phyloP scores from a whole-genome alignment of 768 basidiomycete genomes.

The Tricholoma hemisulphureum region DNA sequence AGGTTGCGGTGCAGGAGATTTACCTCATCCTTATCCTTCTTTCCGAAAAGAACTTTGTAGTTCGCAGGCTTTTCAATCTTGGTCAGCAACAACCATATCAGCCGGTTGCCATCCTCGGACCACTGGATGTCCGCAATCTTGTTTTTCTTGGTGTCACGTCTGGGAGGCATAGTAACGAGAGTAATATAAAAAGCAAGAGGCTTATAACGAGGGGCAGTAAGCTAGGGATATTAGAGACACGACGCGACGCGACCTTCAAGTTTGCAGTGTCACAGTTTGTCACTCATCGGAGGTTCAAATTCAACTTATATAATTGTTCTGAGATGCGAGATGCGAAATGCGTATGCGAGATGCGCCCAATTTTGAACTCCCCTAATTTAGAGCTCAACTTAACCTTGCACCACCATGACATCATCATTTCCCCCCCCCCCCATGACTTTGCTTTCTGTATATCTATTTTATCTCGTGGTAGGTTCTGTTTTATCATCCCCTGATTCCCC shows the following conservation, averaged over 20 bases:
- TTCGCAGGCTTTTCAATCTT: constrained; percentile 19
- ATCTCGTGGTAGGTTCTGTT: too few relatives aligned
- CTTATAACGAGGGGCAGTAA: neutral
- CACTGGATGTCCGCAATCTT: constrained; percentile 9
- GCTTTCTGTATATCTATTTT: too few relatives aligned
- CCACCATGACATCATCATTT: too few relatives aligned
- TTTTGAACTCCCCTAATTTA: too few relatives aligned
- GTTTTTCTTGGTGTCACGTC: neutral
- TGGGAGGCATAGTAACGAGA: neutral
- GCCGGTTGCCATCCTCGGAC: neutral
- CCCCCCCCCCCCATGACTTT: too few relatives aligned
- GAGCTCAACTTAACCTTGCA: too few relatives aligned
- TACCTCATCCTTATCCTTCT: constrained; percentile 9
- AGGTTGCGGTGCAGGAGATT: neutral
- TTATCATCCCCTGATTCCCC: too few relatives aligned
- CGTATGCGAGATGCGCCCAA: too few relatives aligned
- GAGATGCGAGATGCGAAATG: too few relatives aligned
- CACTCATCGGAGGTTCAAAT: neutral
- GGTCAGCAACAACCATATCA: constrained; percentile 8
- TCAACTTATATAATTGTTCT: neutral
- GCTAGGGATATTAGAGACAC: neutral
- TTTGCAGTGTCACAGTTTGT: neutral
- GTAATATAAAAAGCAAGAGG: neutral
- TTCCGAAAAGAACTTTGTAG: constrained; percentile 22
- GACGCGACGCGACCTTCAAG: neutral